Base-by-base conservation (phyloP, 148 eudicot genomes). In the Pouteria glomerata region DNA sequence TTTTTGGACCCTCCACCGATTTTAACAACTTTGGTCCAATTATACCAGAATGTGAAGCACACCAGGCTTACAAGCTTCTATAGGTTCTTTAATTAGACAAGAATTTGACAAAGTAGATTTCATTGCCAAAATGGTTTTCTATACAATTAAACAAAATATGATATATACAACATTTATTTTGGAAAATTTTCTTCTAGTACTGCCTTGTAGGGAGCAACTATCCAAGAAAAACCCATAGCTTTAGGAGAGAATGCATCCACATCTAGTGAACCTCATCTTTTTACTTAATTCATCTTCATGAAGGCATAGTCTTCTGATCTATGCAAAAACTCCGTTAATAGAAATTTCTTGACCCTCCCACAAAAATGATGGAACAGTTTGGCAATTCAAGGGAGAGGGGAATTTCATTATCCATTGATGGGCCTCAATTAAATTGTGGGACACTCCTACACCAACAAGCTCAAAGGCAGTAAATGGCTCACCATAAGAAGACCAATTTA, bases 1-100 rank as follows among this genome's bases (percentile, higher is more conserved):
- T n/a, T n/a, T n/a, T n/a, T n/a, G n/a, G n/a, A n/a, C n/a, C n/a
- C n/a, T n/a, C n/a, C n/a, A n/a, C n/a, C n/a, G n/a, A n/a, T n/a
- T n/a, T n/a, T n/a, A n/a, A n/a, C n/a, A n/a, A n/a, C n/a, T n/a
- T n/a, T n/a, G 21, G 12, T 5, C 57, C 24, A 47, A 47, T 47
- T 66, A 45, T 18, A 66, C 2, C 39, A 66, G 56, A 42, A 58
- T 16, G 35, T 58, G 63, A 26, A 5, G 30, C 5, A 5, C 10
- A 39, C 44, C 15, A 47, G 57, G 27, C 33, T 66, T 18, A 66
- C 13, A 66, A 66, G 57, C 56, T n/a, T 27, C 69, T 66, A 14
- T 27, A 48, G 14, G 3, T 27, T 29, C 21, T 34, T 42, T 21
- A 47, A 48, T 47, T 48, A 15, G 3, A 12, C 26, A 3, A 67